Evolutionary conservation across 331 rosid species (phyloP), one percentile per base, ranked within the genome.

Genomic region (Quercus phellos): DNA sequence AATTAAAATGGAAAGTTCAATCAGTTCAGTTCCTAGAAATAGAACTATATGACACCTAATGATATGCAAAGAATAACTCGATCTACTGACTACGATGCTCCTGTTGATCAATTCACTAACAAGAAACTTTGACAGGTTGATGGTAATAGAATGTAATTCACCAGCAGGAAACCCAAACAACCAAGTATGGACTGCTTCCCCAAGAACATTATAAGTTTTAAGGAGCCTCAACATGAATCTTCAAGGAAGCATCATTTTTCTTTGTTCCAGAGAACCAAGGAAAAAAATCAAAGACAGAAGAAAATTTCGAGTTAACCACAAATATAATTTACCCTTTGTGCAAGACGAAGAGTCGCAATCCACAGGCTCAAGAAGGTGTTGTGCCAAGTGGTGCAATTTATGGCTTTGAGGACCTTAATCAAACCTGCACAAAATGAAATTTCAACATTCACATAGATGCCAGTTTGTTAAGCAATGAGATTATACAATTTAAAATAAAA

Each of bases 331-430:
- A 95, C 99, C 98, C 98, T 89, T 78, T 93, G 99, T 81, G 90
- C 90, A 78, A 93, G 93, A 75, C 97, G 96, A 79, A 95, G 99
- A 82, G 92, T 88, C 53, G 97, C 89, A 75, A 93, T 84, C 99
- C 99, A 95, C 78, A 95, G 97, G 74, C 92, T 92, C 82, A 93
- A 78, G 81, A 95, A 90, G 14, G 98, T 91, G 81, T 93, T 93
- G 84, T 91, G 93, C 99, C 99, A 95, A 78, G 94, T 84, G 54
- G 97, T 90, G 50, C 90, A 90, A 83, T 95, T 90, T 85, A 91
- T 88, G 82, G 96, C 97, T 84, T 87, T 92, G 27, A 93, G 91
- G 84, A 96, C 88, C 86, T 91, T 95, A 67, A 89, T 72, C 83
- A 93, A 80, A 85, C 90, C 99, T 95, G 88, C 74, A 85, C 60